A percentile compares a stretch with the other conserved stretches of the same genome.
phyloP scores from a whole-genome alignment of 1,284 basidiomycete species.

The Pulveroboletus sp. region DNA sequence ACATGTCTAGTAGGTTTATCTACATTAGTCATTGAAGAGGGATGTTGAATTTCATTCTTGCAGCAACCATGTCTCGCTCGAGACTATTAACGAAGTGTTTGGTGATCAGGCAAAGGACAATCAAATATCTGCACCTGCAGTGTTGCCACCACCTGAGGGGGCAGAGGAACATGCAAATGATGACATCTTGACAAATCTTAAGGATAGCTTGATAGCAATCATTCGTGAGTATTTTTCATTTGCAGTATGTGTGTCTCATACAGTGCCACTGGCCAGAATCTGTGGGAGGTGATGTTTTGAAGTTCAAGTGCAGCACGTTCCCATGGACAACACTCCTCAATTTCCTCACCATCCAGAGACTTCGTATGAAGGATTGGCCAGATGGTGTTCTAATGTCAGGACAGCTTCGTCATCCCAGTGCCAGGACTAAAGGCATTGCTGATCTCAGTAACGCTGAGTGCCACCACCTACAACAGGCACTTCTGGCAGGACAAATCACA shows the following conservation, averaged over 20 bases:
- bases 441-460: not conserved
- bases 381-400: conserved; percentile 2
- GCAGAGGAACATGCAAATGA: not conserved
- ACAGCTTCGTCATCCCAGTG: not conserved
- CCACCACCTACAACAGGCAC: not conserved
- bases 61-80: conserved; percentile 1
- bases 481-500: not conserved
- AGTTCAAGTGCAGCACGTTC: not conserved
- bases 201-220: not conserved
- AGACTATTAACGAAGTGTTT: not conserved
- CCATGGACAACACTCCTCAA: conserved; percentile 2
- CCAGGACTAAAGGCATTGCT: conserved; percentile 4
- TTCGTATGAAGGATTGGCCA: conserved; percentile 4
- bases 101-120: not conserved
- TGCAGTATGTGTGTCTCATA: no score
- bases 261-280: no score
- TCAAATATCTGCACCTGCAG: not conserved
- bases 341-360: conserved; percentile 1
- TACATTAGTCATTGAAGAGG: not conserved
- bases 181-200: not conserved
- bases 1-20: conserved; percentile 2
- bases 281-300: not conserved
- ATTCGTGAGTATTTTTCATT: not conserved
- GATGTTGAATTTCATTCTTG: not conserved
- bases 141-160: not conserved